Evolutionary conservation across 768 basidiomycete species (phyloP), one percentile per base, ranked within the genome.

Genomic region (Lentinula guzmanii): DNA sequence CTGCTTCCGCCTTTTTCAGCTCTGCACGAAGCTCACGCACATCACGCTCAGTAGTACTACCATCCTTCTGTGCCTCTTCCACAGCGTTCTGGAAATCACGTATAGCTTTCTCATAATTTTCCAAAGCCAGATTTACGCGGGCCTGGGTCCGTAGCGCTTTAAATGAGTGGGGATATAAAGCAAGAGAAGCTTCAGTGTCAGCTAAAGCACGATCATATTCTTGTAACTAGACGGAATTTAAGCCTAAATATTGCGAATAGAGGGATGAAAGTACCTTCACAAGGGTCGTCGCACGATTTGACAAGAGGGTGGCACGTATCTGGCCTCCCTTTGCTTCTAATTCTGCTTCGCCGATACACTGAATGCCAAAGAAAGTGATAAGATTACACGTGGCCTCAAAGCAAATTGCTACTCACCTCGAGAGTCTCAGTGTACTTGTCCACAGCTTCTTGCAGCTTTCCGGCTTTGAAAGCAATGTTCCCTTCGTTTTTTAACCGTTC

Each of bases 121-220:
- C 91, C 37, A 89, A 78, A 68, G 87, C 77, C 6, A 93, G 78
- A 65, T 89, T 69, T 56, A 93, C 87, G 3, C 93, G 86, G 10
- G 91, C 93, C 39, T 92, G 87, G 6, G 93, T 94, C 51, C 93
- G 89, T 43, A 91, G 76, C 3, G 91, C 91, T 74, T 95, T 95
- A 81, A 89, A 94, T 7, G 89, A 87, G 43, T 77, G 76, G 0
- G 89, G 81, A 58, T 79, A 69, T 45, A 93, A 79, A 4, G 67
- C 61, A 15, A 95, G 81, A 7, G 90, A 91, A 10, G 79, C 79
- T 51, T 87, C 82, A 1, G 86, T 89, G 68, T 94, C 92, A 41
- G 70, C 71, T 24, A 94, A 79, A 0, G 93, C 92, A 10, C 88
- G 86, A 34, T 86, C 76, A 67, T 87, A 78, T 52, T 77, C 77